Conservation (phyloP, 2,329 filamentous ascomycete genomes). For the Colletotrichum higginsianum region DNA sequence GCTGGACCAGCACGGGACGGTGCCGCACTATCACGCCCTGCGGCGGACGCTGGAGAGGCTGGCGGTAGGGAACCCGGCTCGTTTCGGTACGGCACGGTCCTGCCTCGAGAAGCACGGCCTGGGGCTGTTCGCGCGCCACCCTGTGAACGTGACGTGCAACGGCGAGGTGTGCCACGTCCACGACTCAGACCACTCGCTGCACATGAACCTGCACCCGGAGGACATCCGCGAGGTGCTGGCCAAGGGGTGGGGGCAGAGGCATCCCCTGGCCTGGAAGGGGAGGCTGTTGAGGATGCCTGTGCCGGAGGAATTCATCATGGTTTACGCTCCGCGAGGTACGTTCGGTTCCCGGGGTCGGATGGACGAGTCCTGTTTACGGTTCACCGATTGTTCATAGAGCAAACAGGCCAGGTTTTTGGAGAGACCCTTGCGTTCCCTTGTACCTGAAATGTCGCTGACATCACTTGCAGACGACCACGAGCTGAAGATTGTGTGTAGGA, state of each 20-base stretch:
- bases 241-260: conserved; percentile 84
- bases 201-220: conserved; percentile 84
- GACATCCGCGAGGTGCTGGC: conserved; percentile 81
- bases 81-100: conserved; percentile 75
- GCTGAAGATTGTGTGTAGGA: conserved; percentile 75
- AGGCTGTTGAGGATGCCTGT: conserved; percentile 76
- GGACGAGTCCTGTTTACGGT: neutral
- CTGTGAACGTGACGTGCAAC: conserved; percentile 78
- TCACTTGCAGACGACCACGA: conserved; percentile 70
- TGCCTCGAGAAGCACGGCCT: conserved; percentile 88
- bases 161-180: conserved; percentile 90
- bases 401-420: neutral
- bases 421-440: neutral
- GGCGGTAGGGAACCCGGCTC: conserved; percentile 59
- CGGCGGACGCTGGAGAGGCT: conserved; percentile 68
- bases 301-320: conserved; percentile 82
- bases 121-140: conserved; percentile 78
- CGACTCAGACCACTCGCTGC: conserved; percentile 81
- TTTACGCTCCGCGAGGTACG: conserved; percentile 81
- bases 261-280: conserved; percentile 76
- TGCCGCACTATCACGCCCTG: conserved; percentile 69
- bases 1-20: conserved; percentile 74
- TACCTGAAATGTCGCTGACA: conserved; percentile 20
- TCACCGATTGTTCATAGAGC: neutral
- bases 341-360: neutral